Evolutionary conservation across 2,329 filamentous ascomycete species (phyloP).

Genomic region (Claviceps monticola): DNA sequence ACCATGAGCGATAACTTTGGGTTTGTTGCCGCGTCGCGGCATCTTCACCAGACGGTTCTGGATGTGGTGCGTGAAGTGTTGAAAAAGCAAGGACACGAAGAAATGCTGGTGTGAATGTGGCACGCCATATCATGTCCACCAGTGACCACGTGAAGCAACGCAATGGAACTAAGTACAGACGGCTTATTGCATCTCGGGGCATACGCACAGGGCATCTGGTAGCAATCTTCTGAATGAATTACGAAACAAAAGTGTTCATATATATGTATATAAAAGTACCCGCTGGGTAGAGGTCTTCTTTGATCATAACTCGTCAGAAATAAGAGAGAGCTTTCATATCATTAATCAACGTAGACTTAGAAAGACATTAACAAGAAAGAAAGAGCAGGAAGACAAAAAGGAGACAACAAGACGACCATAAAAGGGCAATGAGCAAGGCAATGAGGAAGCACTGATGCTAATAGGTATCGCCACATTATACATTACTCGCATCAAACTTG

Average conservation of each 20-base stretch:
- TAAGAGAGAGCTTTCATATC: no score
- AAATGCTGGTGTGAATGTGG: conserved; percentile 8
- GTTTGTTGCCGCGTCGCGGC: conserved; percentile 37
- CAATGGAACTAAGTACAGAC: background rate
- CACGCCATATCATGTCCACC: background rate
- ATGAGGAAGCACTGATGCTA: no score
- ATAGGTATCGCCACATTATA: background rate
- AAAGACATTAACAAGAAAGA: no score
- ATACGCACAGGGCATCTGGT: background rate
- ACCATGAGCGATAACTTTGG: conserved; percentile 38
- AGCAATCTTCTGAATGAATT: background rate
- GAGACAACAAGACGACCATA: no score
- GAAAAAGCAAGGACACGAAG: conserved; percentile 18
- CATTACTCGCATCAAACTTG: background rate
- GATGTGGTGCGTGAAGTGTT: conserved; percentile 52
- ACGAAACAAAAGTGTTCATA: background rate
- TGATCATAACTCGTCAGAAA: no score
- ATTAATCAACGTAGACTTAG: no score
- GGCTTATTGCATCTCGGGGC: background rate
- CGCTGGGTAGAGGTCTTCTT: no score
- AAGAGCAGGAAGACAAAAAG: no score
- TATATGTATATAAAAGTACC: background rate
- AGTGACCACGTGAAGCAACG: no score
- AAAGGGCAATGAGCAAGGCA: no score
- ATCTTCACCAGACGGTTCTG: conserved; percentile 30